These are phyloP conservation scores for Achaetomiella virescens DNA, from an alignment of 495 filamentous ascomycete genomes.

Conservation along the genomic window DNA sequence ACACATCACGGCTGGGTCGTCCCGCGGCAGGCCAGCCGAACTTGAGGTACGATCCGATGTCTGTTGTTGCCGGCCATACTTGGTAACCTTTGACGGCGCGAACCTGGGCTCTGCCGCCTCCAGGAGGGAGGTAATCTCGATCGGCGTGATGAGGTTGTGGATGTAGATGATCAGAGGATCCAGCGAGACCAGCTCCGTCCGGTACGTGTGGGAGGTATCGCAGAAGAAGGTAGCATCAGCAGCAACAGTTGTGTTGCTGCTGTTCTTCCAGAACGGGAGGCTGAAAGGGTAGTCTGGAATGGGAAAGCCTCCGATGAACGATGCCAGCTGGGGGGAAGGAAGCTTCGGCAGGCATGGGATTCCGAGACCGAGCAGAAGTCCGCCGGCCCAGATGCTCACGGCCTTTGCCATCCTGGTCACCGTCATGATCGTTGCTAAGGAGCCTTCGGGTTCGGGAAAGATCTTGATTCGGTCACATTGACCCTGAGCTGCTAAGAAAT, in stretches of 20 bases:
- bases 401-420: slow-evolving; percentile 8
- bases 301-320: slow-evolving; percentile 22
- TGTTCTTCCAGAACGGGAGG: slow-evolving; percentile 17
- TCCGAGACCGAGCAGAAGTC: slow-evolving; percentile 20
- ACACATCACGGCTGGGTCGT: slow-evolving; percentile 37
- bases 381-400: slow-evolving; percentile 19
- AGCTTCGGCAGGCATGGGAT: slow-evolving; percentile 19
- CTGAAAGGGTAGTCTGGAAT: slow-evolving; percentile 17
- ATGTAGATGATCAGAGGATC: slow-evolving; percentile 45
- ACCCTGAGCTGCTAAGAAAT: no score
- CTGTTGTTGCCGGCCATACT: slow-evolving; percentile 30
- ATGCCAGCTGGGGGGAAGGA: slow-evolving; percentile 14
- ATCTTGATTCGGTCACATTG: background rate
- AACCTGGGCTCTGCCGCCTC: slow-evolving; percentile 34
- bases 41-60: slow-evolving; percentile 39
- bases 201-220: slow-evolving; percentile 29
- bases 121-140: slow-evolving; percentile 35
- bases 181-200: slow-evolving; percentile 39
- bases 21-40: slow-evolving; percentile 39
- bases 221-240: slow-evolving; percentile 21
- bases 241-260: background rate
- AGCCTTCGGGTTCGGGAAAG: background rate
- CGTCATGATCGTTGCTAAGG: slow-evolving; percentile 8
- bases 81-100: slow-evolving; percentile 36
- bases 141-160: slow-evolving; percentile 33